Evolutionary conservation across 2,329 filamentous ascomycete species (phyloP).

Genomic region (Ilyonectria mors-panacis): DNA sequence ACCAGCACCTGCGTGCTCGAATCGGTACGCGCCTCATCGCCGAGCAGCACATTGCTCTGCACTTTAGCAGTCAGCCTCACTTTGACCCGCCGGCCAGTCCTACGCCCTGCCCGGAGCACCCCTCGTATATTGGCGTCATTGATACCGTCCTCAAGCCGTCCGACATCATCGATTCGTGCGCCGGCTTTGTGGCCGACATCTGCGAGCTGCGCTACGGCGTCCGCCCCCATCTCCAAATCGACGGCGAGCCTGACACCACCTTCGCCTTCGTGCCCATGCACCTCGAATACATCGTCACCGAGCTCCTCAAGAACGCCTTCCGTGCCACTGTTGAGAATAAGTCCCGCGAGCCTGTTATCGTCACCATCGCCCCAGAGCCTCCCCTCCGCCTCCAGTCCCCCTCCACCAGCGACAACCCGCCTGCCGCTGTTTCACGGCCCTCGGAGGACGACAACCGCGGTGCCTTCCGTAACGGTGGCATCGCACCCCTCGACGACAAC

Average conservation of each 20-base stretch:
- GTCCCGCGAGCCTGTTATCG: slow-evolving; percentile 86
- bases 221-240: slow-evolving; percentile 83
- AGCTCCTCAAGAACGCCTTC: slow-evolving; percentile 97
- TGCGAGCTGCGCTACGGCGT: slow-evolving; percentile 97
- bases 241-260: slow-evolving; percentile 87
- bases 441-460: slow-evolving; percentile 54
- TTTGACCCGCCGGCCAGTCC: slow-evolving; percentile 68
- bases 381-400: slow-evolving; percentile 51
- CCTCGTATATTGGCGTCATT: slow-evolving; percentile 92
- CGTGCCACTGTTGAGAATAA: slow-evolving; percentile 90
- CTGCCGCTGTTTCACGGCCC: slow-evolving; percentile 17
- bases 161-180: slow-evolving; percentile 85
- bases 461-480: slow-evolving; percentile 62
- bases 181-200: slow-evolving; percentile 93
- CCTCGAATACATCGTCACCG: slow-evolving; percentile 96
- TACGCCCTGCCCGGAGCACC: slow-evolving; percentile 66
- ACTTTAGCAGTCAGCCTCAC: slow-evolving; percentile 80
- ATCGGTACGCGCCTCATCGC: slow-evolving; percentile 96
- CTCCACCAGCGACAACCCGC: slow-evolving; percentile 34
- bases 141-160: slow-evolving; percentile 90
- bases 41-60: slow-evolving; percentile 95
- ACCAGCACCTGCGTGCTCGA: slow-evolving; percentile 92
- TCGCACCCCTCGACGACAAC: slow-evolving; percentile 73
- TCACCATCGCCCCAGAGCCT: slow-evolving; percentile 87
- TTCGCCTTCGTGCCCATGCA: slow-evolving; percentile 97